A percentile compares a stretch with the other conserved stretches of the same genome.
Conservation (phyloP, 1,139 yeast genomes). For the Sugiyamaella novakii region DNA sequence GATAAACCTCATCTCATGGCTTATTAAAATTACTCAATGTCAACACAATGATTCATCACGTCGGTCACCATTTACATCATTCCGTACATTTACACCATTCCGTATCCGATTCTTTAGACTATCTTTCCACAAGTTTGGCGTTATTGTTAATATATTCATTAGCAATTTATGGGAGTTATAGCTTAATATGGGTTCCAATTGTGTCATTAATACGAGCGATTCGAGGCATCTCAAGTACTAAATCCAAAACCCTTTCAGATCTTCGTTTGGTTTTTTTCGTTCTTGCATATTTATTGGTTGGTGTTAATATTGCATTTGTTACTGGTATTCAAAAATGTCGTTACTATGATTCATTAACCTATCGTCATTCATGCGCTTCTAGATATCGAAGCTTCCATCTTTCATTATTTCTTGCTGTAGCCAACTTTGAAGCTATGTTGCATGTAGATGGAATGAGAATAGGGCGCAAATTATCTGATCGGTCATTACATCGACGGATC, state of each 20-base stretch:
- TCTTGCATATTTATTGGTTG: slow-evolving; percentile 18
- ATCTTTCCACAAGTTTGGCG: background rate
- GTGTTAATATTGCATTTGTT: slow-evolving; percentile 17
- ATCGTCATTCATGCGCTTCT: slow-evolving; percentile 15
- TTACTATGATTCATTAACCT: slow-evolving; percentile 12
- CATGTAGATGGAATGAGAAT: slow-evolving; percentile 9
- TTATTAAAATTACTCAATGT: too few relatives aligned
- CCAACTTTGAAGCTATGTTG: slow-evolving; percentile 17
- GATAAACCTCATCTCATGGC: too few relatives aligned
- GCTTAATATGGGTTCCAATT: slow-evolving; percentile 12
- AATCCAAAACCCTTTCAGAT: slow-evolving; percentile 14
- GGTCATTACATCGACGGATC: slow-evolving; percentile 4
- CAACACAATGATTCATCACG: too few relatives aligned
- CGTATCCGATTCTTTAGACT: background rate
- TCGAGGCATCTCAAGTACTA: slow-evolving; percentile 1
- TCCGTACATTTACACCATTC: slow-evolving; percentile 7
- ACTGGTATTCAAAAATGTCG: slow-evolving; percentile 22
- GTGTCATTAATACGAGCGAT: slow-evolving; percentile 9
- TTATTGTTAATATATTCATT: slow-evolving; percentile 7
- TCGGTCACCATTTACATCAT: too few relatives aligned
- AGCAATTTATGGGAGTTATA: background rate
- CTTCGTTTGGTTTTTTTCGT: slow-evolving; percentile 17
- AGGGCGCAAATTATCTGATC: background rate
- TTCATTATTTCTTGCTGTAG: slow-evolving; percentile 16
- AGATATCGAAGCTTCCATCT: slow-evolving; percentile 17